A percentile compares a stretch with the other conserved stretches of the same genome.
These are phyloP conservation scores for Podosphaera xanthii DNA, from an alignment of 2,329 filamentous ascomycete species.

Conservation along the genomic window DNA sequence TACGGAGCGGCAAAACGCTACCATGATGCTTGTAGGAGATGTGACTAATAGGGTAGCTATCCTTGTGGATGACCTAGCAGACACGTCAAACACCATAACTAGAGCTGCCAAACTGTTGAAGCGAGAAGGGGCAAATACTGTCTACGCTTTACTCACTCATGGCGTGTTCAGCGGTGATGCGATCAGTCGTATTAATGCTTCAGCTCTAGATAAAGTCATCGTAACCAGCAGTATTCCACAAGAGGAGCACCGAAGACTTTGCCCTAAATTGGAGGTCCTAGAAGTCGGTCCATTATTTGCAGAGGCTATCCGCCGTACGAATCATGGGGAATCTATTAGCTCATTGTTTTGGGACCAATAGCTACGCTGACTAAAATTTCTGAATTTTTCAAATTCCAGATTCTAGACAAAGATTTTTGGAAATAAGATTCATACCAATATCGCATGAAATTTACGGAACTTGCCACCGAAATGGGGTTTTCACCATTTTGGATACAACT, in stretches of 20 bases:
- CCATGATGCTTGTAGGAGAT: conserved; percentile 87
- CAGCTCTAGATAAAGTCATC: conserved; percentile 74
- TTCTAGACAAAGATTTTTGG: too few species aligned
- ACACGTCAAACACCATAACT: conserved; percentile 94
- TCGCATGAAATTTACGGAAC: too few species aligned
- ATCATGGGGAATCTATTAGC: conserved; percentile 94
- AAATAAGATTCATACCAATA: too few species aligned
- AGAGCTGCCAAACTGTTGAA: conserved; percentile 91
- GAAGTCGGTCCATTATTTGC: conserved; percentile 83
- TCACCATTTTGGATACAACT: too few species aligned
- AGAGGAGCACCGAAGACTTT: conserved; percentile 50
- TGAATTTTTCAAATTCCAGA: too few species aligned
- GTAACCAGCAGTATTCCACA: conserved; percentile 94
- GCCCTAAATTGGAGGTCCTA: conserved; percentile 75
- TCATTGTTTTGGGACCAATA: conserved; percentile 45
- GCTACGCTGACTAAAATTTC: too few species aligned
- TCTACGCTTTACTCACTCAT: conserved; percentile 84
- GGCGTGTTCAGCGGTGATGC: conserved; percentile 90
- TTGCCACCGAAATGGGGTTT: too few species aligned
- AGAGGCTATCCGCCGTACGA: conserved; percentile 84
- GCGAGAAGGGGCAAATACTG: conserved; percentile 75
- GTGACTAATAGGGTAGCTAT: conserved; percentile 66
- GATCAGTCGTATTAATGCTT: conserved; percentile 82
- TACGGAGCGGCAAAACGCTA: conserved; percentile 70
- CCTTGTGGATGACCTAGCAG: conserved; percentile 78